Percentiles rank a stretch among this genome's conserved stretches.
phyloP scores from a whole-genome alignment of 2,329 filamentous ascomycete species.

The Leptographium wingfieldii region DNA sequence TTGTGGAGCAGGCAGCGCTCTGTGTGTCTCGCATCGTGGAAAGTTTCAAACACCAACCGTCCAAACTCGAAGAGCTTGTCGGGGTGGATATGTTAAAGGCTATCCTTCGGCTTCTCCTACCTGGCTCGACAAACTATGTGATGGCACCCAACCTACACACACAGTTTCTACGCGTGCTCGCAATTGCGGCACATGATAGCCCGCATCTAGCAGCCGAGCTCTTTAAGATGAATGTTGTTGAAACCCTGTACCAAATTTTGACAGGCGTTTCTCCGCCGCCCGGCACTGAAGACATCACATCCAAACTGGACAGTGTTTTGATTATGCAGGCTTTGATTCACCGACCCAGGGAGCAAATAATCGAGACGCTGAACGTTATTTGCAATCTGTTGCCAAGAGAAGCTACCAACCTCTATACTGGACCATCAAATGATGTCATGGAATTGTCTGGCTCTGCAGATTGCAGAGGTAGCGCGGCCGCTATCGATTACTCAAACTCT shows the following conservation, averaged over 20 bases:
- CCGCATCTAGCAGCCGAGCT: slow-evolving; percentile 78
- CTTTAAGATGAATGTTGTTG: slow-evolving; percentile 92
- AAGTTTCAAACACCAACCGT: slow-evolving; percentile 82
- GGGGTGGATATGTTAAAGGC: slow-evolving; percentile 77
- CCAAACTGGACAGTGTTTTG: slow-evolving; percentile 87
- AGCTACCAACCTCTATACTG: not conserved
- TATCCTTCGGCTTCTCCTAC: slow-evolving; percentile 74
- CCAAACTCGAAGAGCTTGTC: slow-evolving; percentile 84
- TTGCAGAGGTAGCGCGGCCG: slow-evolving; percentile 7
- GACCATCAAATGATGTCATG: slow-evolving; percentile 34
- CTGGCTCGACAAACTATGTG: slow-evolving; percentile 78
- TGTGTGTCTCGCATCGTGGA: slow-evolving; percentile 94
- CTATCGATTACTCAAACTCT: slow-evolving; percentile 28
- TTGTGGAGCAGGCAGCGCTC: slow-evolving; percentile 90
- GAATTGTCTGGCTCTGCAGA: not conserved
- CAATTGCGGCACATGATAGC: slow-evolving; percentile 81
- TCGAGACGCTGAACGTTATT: slow-evolving; percentile 93
- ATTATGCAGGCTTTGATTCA: slow-evolving; percentile 99
- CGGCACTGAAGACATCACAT: slow-evolving; percentile 62
- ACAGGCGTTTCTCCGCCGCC: slow-evolving; percentile 87
- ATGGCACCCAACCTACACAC: slow-evolving; percentile 93
- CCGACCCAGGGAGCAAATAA: slow-evolving; percentile 86
- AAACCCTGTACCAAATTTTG: slow-evolving; percentile 93
- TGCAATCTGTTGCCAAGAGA: slow-evolving; percentile 60
- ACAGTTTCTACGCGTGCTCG: slow-evolving; percentile 82